These are phyloP conservation scores for Xylaria curta DNA, from an alignment of 495 filamentous ascomycete species.

Conservation along the genomic window DNA sequence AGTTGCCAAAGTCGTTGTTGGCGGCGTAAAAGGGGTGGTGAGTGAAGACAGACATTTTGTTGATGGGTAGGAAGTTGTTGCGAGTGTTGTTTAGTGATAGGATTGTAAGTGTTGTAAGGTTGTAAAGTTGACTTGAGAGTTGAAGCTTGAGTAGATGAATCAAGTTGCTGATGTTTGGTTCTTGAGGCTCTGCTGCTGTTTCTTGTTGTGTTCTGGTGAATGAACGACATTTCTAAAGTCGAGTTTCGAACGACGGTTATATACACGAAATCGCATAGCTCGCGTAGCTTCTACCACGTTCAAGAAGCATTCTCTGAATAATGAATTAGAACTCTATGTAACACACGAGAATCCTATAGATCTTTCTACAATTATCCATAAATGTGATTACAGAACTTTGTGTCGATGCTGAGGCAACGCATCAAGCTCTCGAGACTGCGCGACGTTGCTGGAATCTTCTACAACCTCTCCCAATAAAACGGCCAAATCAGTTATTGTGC, in stretches of 20 bases:
- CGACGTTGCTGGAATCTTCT: slow-evolving; percentile 39
- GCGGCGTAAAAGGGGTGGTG: slow-evolving; percentile 54
- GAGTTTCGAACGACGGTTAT: slow-evolving; percentile 32
- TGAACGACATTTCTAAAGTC: slow-evolving; percentile 24
- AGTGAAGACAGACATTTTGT: slow-evolving; percentile 72
- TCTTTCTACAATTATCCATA: slow-evolving; percentile 24
- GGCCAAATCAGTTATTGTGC: not conserved
- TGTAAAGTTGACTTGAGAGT: not conserved
- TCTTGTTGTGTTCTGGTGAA: slow-evolving; percentile 37
- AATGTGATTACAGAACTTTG: not conserved
- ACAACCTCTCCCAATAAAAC: slow-evolving; percentile 4
- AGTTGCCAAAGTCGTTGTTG: slow-evolving; percentile 46
- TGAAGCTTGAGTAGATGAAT: not conserved
- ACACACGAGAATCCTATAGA: slow-evolving; percentile 33
- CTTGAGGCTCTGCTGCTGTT: slow-evolving; percentile 10
- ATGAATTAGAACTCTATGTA: slow-evolving; percentile 29
- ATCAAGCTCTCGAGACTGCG: slow-evolving; percentile 30
- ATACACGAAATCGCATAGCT: slow-evolving; percentile 29
- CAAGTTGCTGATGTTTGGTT: slow-evolving; percentile 24
- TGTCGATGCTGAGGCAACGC: slow-evolving; percentile 14
- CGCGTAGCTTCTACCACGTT: slow-evolving; percentile 34
- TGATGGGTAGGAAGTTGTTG: slow-evolving; percentile 17
- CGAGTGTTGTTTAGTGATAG: slow-evolving; percentile 20
- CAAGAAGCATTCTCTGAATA: slow-evolving; percentile 28
- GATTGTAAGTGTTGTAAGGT: not conserved